These are phyloP conservation scores for Candida alai DNA, from an alignment of 805 yeast species.

Conservation along the genomic window DNA sequence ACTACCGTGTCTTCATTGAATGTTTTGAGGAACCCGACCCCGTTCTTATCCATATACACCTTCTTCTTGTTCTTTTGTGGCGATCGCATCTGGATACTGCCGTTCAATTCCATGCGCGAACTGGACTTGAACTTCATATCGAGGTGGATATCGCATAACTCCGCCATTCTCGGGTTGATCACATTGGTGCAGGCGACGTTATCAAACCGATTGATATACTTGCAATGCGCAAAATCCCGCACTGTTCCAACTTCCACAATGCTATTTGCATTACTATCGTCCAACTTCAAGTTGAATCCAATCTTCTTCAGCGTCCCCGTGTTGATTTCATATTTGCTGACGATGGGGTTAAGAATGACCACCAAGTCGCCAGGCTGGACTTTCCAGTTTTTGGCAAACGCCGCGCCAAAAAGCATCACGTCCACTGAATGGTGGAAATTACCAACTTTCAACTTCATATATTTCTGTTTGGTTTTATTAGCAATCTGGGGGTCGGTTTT, in stretches of 20 bases:
- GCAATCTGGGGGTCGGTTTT: constrained; percentile 55
- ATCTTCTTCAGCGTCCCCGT: constrained; percentile 1
- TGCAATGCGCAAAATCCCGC: constrained; percentile 65
- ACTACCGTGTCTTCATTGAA: constrained; percentile 10
- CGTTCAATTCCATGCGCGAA: constrained; percentile 72
- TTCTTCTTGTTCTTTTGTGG: constrained; percentile 34
- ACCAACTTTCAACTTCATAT: constrained; percentile 58
- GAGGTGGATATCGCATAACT: constrained; percentile 69
- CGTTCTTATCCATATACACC: constrained; percentile 15
- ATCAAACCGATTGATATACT: constrained; percentile 39
- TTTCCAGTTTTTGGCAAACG: constrained; percentile 71
- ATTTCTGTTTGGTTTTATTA: constrained; percentile 44
- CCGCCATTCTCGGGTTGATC: constrained; percentile 50
- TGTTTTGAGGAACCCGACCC: constrained; percentile 8
- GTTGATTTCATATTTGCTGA: constrained; percentile 30
- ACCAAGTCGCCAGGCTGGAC: constrained; percentile 70
- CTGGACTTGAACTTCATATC: constrained; percentile 51
- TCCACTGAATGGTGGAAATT: constrained; percentile 61
- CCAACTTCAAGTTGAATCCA: constrained; percentile 54
- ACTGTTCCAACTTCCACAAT: constrained; percentile 74
- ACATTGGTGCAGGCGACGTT: constrained; percentile 57
- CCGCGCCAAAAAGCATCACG: constrained; percentile 60
- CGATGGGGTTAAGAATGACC: constrained; percentile 69
- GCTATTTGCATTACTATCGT: constrained; percentile 35
- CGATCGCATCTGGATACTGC: constrained; percentile 53